A percentile compares a stretch with the other conserved stretches of the same genome.
Evolutionary conservation across 169 alveolate genomes (phyloP).

Genomic region (Plasmodium gaboni): DNA sequence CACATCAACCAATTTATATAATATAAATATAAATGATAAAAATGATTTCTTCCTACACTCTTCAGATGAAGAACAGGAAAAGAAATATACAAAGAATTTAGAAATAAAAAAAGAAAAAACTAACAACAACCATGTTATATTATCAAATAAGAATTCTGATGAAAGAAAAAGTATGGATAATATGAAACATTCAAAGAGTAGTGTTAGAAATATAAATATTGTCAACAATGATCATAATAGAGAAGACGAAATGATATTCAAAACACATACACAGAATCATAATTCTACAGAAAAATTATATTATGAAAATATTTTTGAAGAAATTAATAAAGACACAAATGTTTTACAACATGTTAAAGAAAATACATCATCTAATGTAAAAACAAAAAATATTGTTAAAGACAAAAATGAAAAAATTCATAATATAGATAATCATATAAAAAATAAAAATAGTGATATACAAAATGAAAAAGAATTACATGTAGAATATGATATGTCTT

Average conservation of each 20-base stretch:
- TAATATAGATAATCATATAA: background rate
- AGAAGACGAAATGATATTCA: background rate
- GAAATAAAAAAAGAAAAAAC: no score
- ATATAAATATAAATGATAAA: no score
- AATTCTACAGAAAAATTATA: conserved; percentile 5
- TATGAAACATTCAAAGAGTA: background rate
- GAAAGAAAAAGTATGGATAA: no score
- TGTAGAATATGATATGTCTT: no score
- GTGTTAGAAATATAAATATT: background rate
- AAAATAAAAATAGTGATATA: background rate
- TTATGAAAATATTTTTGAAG: conserved; percentile 29
- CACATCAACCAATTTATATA: no score
- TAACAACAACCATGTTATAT: no score
- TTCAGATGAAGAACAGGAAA: no score
- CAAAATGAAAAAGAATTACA: background rate
- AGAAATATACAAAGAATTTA: no score
- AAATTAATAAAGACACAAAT: background rate
- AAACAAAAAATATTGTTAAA: background rate
- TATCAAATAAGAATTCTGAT: no score
- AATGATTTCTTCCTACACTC: no score
- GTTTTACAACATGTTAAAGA: background rate
- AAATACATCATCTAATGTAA: background rate
- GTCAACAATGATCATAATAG: background rate
- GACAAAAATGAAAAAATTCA: background rate
- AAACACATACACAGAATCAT: background rate